Conservation (phyloP, 441 rosid genomes). For the Arabidopsis lyrata region DNA sequence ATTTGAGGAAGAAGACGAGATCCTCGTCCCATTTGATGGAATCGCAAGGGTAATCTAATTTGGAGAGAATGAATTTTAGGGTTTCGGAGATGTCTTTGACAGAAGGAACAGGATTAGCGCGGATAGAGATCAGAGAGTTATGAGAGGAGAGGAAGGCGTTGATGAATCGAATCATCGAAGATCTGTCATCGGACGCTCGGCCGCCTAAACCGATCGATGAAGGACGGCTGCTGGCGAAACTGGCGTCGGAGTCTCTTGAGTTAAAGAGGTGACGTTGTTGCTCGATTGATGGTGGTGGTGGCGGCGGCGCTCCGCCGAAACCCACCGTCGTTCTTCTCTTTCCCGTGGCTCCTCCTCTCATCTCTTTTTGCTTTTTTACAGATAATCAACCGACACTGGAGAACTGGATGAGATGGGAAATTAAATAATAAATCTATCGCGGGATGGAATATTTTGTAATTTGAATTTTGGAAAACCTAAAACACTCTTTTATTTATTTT, state of each 20-base stretch:
- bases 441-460: slow-evolving; percentile 11
- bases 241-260: slow-evolving; percentile 87
- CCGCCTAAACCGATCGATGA: slow-evolving; percentile 64
- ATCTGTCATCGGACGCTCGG: slow-evolving; percentile 63
- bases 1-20: slow-evolving; percentile 58
- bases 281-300: slow-evolving; percentile 56
- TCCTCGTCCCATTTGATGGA: slow-evolving; percentile 65
- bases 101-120: slow-evolving; percentile 62
- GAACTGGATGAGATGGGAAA: neutral
- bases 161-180: slow-evolving; percentile 62
- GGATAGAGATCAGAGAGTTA: slow-evolving; percentile 47
- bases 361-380: slow-evolving; percentile 22
- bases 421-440: neutral
- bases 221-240: slow-evolving; percentile 89
- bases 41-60: slow-evolving; percentile 55
- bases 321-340: slow-evolving; percentile 62
- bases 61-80: slow-evolving; percentile 60
- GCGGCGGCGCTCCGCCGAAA: slow-evolving; percentile 41
- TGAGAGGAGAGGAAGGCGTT: slow-evolving; percentile 73
- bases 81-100: slow-evolving; percentile 69
- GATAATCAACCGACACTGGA: slow-evolving; percentile 2
- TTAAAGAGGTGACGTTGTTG: slow-evolving; percentile 46
- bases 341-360: slow-evolving; percentile 51
- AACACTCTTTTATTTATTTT: neutral
- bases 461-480: slow-evolving; percentile 26